Base-by-base conservation (phyloP, 129 eudicot species). In the Oenanthe sinensis region DNA sequence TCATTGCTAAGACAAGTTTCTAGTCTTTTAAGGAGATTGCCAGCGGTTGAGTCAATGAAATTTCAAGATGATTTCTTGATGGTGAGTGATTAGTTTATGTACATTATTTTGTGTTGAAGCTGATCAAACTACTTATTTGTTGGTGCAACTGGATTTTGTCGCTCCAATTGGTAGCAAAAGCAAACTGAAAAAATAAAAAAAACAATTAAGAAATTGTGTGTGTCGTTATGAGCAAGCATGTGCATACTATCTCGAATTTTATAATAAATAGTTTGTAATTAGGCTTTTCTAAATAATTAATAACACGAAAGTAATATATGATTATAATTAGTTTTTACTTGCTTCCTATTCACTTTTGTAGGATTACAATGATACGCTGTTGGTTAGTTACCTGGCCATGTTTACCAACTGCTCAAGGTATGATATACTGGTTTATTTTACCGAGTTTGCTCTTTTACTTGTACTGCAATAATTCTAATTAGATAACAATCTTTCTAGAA, bases 401-500 rank as follows among this genome's bases (percentile, higher is more conserved):
- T 85, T 91, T 84, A 91, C 98, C 79, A 86, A 94, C 82, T 91
- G 98, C 87, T 85, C 97, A 76, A 94, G 98, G 98, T 94, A 91
- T 76, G 83, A 33, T 63, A 33, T 75, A 7, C 55, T 17, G 11
- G 45, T 17, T 4, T 71, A 20, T 43, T 72, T 42, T n/a, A n/a
- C 50, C 28, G 19, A 72, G 14, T 20, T 36, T 71, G 28, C 20
- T 43, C 17, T 37, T 39, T 71, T n/a, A n/a, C 26, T 6, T 40
- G 6, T 39, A 58, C 33, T n/a, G 36, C 36, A 60, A 37, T 8
- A 8, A 40, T 71, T 36, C 2, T 19, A 65, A 71, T 17, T 4
- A 71, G 5, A 17, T 40, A 19, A 11, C 75, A 40, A 39, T 15
- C 74, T 69, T 26, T 40, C 39, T 36, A 36, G 37, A 19, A 17